Evolutionary conservation across 108 stramenopile genomes (phyloP).

Genomic region (Aureococcus anophagefferens): DNA sequence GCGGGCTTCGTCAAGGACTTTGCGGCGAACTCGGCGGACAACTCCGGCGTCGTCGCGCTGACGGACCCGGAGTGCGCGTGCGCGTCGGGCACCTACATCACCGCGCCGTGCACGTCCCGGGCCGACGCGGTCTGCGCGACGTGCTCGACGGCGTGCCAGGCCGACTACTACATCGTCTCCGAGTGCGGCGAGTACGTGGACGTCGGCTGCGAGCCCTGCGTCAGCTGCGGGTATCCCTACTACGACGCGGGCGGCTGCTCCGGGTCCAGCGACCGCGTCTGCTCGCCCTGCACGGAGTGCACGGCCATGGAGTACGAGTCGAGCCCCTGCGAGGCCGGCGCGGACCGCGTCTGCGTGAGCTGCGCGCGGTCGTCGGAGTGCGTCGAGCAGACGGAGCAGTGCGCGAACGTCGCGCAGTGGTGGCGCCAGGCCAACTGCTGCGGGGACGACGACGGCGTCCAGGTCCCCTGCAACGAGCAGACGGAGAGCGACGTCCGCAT

Average conservation of each 20-base stretch:
- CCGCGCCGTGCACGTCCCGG: neutral
- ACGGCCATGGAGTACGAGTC: slow-evolving; percentile 4
- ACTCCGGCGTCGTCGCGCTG: too few relatives aligned
- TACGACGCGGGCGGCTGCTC: neutral
- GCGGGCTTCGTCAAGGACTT: too few relatives aligned
- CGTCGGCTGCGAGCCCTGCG: neutral
- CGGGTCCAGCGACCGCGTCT: neutral
- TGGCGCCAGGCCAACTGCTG: slow-evolving; percentile 11
- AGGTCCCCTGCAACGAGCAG: neutral
- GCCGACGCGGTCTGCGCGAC: neutral
- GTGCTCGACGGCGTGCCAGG: neutral
- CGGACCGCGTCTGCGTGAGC: neutral
- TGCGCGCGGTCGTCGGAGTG: neutral
- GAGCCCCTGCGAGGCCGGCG: neutral
- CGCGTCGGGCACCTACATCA: neutral
- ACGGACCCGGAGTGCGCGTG: slow-evolving; percentile 5
- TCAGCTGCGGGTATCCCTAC: neutral
- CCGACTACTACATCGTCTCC: neutral
- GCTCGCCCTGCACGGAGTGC: slow-evolving; percentile 4
- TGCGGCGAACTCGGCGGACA: too few relatives aligned
- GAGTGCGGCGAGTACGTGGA: neutral
- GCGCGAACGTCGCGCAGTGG: neutral
- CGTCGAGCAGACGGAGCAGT: neutral
- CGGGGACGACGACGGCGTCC: slow-evolving; percentile 5
- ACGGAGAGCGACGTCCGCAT: neutral